phyloP scores from a whole-genome alignment of 768 basidiomycete species.

The Naganishia vishniacii region DNA sequence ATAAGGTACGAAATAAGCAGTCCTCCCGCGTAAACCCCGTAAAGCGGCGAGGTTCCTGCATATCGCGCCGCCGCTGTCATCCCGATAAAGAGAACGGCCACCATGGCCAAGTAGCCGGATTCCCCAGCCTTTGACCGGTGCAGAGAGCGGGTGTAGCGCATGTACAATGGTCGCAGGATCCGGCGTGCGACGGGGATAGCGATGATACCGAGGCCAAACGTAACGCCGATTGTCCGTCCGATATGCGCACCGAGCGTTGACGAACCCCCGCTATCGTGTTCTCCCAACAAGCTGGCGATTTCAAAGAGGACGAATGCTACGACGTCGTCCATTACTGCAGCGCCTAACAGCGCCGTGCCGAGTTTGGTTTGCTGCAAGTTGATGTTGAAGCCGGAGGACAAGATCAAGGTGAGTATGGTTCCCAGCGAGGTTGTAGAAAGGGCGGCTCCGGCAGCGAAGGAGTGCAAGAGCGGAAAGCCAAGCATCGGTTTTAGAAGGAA shows the following conservation, averaged over 20 bases:
- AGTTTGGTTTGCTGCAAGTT: conserved; percentile 54
- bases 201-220: conserved; percentile 54
- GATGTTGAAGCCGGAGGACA: conserved; percentile 36
- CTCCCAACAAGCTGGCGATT: conserved; percentile 51
- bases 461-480: conserved; percentile 55
- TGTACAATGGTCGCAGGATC: conserved; percentile 38
- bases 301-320: conserved; percentile 60
- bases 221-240: conserved; percentile 58
- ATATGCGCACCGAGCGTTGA: conserved; percentile 44
- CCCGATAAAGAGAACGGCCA: conserved; percentile 50
- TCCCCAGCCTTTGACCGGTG: conserved; percentile 5
- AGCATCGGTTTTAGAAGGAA: conserved; percentile 54
- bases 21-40: conserved; percentile 62
- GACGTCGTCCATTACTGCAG: conserved; percentile 64
- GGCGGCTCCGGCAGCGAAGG: conserved; percentile 62
- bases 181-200: conserved; percentile 49
- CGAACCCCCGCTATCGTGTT: conserved; percentile 8
- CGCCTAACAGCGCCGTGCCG: conserved; percentile 59
- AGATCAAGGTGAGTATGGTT: conserved; percentile 61
- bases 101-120: conserved; percentile 46
- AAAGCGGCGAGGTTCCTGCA: conserved; percentile 59
- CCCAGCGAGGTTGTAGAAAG: conserved; percentile 63
- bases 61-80: conserved; percentile 55
- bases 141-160: conserved; percentile 4
- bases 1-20: conserved; percentile 51